These are phyloP conservation scores for maize (Zea mays) DNA, from an alignment of 176 grass and related monocot species.

Conservation along the genomic window DNA sequence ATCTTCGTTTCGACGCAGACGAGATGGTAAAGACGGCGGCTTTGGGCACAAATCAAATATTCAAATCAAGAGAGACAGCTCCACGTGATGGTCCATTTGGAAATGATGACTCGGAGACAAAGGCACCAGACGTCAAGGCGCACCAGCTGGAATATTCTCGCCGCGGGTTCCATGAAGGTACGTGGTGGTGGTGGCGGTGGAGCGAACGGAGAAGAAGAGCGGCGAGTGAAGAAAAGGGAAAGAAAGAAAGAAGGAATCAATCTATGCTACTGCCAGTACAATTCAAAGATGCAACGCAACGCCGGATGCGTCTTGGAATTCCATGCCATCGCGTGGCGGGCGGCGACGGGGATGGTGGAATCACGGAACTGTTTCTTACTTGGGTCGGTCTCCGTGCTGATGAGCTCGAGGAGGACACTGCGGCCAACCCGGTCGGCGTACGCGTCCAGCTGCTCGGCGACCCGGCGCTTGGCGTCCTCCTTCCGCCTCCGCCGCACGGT, in stretches of 20 bases:
- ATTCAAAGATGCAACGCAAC: slow-evolving; percentile 26
- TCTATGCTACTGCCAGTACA: background rate
- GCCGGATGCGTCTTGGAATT: slow-evolving; percentile 24
- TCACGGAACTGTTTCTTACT: slow-evolving; percentile 40
- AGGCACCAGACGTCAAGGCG: slow-evolving; percentile 22
- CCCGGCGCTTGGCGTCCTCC: slow-evolving; percentile 47
- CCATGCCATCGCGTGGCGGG: background rate
- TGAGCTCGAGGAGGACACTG: slow-evolving; percentile 67
- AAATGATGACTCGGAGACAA: slow-evolving; percentile 13
- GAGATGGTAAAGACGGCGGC: background rate
- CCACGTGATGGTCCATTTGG: slow-evolving; percentile 40
- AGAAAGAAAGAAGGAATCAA: background rate
- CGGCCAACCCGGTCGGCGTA: slow-evolving; percentile 61
- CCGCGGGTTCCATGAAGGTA: slow-evolving; percentile 10
- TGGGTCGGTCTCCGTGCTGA: slow-evolving; percentile 77
- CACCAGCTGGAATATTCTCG: slow-evolving; percentile 57
- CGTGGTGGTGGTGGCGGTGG: too few relatives aligned
- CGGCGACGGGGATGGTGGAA: background rate
- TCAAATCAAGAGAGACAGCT: slow-evolving; percentile 18
- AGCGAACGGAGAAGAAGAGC: background rate
- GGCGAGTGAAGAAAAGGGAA: background rate
- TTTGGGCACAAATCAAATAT: slow-evolving; percentile 21
- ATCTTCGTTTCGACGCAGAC: background rate
- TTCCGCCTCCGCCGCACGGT: slow-evolving; percentile 73
- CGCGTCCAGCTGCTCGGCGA: slow-evolving; percentile 68